Evolutionary conservation across 805 yeast genomes (phyloP).

Genomic region (Nakazawaea pomicola): DNA sequence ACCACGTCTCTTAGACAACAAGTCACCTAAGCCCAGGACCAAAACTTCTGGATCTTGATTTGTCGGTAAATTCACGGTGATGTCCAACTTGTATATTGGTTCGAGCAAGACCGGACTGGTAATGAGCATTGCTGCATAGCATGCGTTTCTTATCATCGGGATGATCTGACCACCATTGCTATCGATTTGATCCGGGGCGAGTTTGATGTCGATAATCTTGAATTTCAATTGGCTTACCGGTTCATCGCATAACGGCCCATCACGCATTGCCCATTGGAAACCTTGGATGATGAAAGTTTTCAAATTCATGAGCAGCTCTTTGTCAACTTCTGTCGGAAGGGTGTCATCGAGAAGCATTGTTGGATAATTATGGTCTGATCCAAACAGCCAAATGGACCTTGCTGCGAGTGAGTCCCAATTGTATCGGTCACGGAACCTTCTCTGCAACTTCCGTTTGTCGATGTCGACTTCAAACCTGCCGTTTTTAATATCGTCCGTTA

Average conservation of each 20-base stretch:
- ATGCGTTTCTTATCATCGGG: constrained; percentile 79
- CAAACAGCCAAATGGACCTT: constrained; percentile 75
- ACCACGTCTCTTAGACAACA: constrained; percentile 70
- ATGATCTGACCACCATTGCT: constrained; percentile 67
- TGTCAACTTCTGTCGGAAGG: constrained; percentile 64
- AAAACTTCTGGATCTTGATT: constrained; percentile 30
- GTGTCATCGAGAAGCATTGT: constrained; percentile 68
- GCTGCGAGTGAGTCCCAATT: constrained; percentile 84
- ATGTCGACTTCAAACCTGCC: constrained; percentile 32
- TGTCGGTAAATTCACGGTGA: constrained; percentile 31
- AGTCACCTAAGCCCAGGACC: constrained; percentile 19
- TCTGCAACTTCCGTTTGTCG: constrained; percentile 42
- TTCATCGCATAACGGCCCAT: constrained; percentile 93
- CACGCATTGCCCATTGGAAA: constrained; percentile 74
- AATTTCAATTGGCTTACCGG: constrained; percentile 67
- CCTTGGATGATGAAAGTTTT: constrained; percentile 67
- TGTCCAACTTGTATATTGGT: constrained; percentile 63
- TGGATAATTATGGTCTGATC: constrained; percentile 48
- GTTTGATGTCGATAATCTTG: constrained; percentile 55
- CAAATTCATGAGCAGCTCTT: constrained; percentile 34
- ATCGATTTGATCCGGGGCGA: constrained; percentile 43
- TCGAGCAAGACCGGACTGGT: constrained; percentile 83
- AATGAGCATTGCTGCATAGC: constrained; percentile 72
- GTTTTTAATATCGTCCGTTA: constrained; percentile 51
- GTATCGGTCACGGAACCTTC: constrained; percentile 49